Evolutionary conservation across 495 filamentous ascomycete species (phyloP), one percentile per base, ranked within the genome.

Genomic region (Neurospora sp.): DNA sequence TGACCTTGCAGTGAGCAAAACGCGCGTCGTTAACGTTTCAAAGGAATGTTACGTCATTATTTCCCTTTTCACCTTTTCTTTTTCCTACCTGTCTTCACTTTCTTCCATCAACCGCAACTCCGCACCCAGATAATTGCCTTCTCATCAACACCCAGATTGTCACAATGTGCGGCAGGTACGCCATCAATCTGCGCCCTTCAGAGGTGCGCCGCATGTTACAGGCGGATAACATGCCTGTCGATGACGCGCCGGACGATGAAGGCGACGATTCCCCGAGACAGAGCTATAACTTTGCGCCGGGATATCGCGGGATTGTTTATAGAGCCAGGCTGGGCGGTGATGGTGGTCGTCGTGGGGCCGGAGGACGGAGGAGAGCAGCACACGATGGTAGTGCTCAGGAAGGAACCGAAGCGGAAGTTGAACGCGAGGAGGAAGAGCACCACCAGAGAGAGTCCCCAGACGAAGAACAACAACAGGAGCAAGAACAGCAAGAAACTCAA

Each of bases 211-310:
- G 85, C 59, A 89, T 90, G 76, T 84, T 98, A 18, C 84, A 91
- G 79, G 85, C 92, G 71, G 86, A 93, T 74, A 84, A 92, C 75
- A 92, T 98, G 88, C 89, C 84, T 10, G 91, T 94, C 8, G 87
- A 92, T 72, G 91, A 96, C 62, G 90, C 88, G 6, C 92, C 93
- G 16, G 89, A 90, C 2, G 93, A 97, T 74, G 84, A 87, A 35
- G 81, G 79, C 5, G 78, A 81, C 27, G 76, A 76, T 12, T 89
- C 89, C 39, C 88, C 92, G 3, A 87, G 92, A 69, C 92, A 93
- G 77, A 92, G 88, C 70, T 97, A 96, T 82, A 99, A 99, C 79
- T 96, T 99, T 77, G 93, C 96, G 0, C 96, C 96, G 0, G 92
- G 94, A 2, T 92, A 92, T 77, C 84, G 93, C 78, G 94, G 96